Evolutionary conservation across 495 filamentous ascomycete species (phyloP), one percentile per base, ranked within the genome.

Genomic region (Filosporella fistucella): DNA sequence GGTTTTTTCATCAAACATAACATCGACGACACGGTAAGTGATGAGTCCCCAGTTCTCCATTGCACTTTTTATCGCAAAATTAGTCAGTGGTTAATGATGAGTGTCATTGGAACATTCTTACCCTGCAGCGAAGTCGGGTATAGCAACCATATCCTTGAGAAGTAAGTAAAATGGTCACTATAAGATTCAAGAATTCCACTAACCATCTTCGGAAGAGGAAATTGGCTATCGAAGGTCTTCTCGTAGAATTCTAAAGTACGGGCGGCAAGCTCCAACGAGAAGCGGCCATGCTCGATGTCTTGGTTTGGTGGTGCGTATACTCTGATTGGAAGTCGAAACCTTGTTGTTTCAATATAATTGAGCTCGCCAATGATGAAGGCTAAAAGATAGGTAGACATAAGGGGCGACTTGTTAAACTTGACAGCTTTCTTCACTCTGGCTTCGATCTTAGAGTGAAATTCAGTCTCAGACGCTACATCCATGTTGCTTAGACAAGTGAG

Each of bases 21-120:
- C 62, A 64, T 95, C 91, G 23, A 96, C 89, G 18, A 91, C 83
- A 47, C 91, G 82, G 71, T 96, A 97, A 16, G 91, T 98, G 51
- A 98, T 82, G 46, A 97, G 68, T 60, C 93, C 93, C 93, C 93
- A 98, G 68, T 98, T 98, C 77, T 98, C 93, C 93, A 98, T 98
- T 42, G 93, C 93, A 18, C 90, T n/a, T n/a, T n/a, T n/a, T n/a
- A n/a, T n/a, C n/a, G n/a, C n/a, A n/a, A n/a, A n/a, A n/a, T n/a
- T n/a, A n/a, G n/a, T n/a, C n/a, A n/a, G n/a, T n/a, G n/a, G n/a
- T n/a, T n/a, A n/a, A n/a, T n/a, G n/a, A n/a, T n/a, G n/a, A n/a
- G n/a, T n/a, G n/a, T n/a, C n/a, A n/a, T n/a, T n/a, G n/a, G n/a
- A n/a, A n/a, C n/a, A n/a, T n/a, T n/a, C n/a, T n/a, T n/a, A n/a